Evolutionary conservation across 1,139 yeast genomes (phyloP), one percentile per base, ranked within the genome.

Genomic region (Candida dubliniensis): DNA sequence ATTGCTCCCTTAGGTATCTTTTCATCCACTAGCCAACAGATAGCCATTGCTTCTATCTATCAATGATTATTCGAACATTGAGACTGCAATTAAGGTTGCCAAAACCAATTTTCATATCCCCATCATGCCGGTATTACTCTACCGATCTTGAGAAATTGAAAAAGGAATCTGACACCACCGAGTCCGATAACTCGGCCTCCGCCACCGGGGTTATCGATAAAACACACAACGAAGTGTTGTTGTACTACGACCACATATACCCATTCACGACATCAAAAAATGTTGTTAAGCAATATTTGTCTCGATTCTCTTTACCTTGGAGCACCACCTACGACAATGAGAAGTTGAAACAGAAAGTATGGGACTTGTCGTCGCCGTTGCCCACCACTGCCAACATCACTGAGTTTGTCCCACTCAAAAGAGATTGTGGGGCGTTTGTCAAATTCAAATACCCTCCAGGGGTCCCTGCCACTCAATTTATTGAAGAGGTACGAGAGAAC

Each of bases 401-500:
- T 4, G 75, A 68, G 34, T 71, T 87, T 31, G 83, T 89, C 12
- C 87, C 96, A 0, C 73, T 87, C 46, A 76, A 67, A 48, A 68
- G 96, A 51, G 99, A 93, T 58, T 96, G 97, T 42, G 98, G 98
- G 36, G 96, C 90, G 0, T 91, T 93, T 71, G 93, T 87, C 30
- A 85, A 85, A 52, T 86, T 84, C 56, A 66, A 69, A 37, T 78
- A 84, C 7, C 91, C 95, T 0, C 67, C 66, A 2, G 71, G 65
- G 2, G 63, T 67, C 38, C 65, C 77, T 2, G 63, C 76, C 4
- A 74, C 78, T 37, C 79, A 79, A 18, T 71, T 84, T 43, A 77
- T 81, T 43, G 59, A 71, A 5, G 61, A 66, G 44, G 70, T 86
- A 29, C 79, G 76, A 46, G 58, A 65, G 41, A 83, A 82, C 49